Conservation (phyloP, 2,329 filamentous ascomycete species). For the Paraconiothyrium sp. region DNA sequence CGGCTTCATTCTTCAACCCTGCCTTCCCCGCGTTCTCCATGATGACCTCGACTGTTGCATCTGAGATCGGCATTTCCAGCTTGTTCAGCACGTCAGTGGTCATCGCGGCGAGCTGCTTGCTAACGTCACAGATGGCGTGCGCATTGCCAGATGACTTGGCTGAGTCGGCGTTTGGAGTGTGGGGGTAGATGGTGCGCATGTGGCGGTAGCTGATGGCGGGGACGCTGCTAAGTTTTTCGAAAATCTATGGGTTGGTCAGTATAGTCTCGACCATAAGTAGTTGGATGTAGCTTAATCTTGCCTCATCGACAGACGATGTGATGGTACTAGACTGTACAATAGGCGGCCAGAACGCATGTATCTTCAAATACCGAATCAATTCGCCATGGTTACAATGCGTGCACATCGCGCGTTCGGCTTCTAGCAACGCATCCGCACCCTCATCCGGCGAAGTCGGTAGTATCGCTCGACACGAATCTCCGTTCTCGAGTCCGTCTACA, state of each 20-base stretch:
- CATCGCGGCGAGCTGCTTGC: neutral
- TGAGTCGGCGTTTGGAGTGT: neutral
- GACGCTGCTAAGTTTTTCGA: neutral
- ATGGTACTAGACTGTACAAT: neutral
- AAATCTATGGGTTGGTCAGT: slow-evolving; percentile 1
- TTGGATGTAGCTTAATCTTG: neutral
- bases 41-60: neutral
- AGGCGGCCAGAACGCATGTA: slow-evolving; percentile 22
- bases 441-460: neutral
- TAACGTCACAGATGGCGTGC: slow-evolving; percentile 8
- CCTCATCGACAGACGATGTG: slow-evolving; percentile 9
- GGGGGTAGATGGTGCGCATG: neutral
- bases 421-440: neutral
- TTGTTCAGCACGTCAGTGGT: neutral
- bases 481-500: slow-evolving; percentile 16
- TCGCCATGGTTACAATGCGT: slow-evolving; percentile 23
- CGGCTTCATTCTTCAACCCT: neutral
- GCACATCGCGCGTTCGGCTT: slow-evolving; percentile 20
- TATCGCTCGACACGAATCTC: slow-evolving; percentile 17
- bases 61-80: neutral
- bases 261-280: neutral
- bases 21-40: slow-evolving; percentile 6
- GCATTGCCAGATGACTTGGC: neutral
- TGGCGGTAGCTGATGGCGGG: slow-evolving; percentile 4
- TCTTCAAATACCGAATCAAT: slow-evolving; percentile 19